phyloP scores from a whole-genome alignment of 2,329 filamentous ascomycete species.

The Colletotrichum liaoningense region DNA sequence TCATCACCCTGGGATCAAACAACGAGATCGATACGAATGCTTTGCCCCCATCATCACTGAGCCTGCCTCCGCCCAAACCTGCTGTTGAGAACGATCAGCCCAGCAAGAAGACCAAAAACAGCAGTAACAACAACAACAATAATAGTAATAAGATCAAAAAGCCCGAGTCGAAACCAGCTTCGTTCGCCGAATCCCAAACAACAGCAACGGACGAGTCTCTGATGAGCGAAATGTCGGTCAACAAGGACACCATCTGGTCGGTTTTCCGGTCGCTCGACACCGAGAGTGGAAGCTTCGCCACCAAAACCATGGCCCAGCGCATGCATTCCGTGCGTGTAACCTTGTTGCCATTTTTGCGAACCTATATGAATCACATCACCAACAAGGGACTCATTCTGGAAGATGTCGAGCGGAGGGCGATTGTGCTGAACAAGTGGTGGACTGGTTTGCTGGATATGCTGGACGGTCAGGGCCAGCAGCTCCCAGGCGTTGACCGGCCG shows the following conservation, averaged over 20 bases:
- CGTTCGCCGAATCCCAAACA: slow-evolving; percentile 50
- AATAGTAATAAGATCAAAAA: slow-evolving; percentile 1
- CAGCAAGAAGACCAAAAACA: slow-evolving; percentile 8
- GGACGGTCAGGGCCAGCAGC: slow-evolving; percentile 73
- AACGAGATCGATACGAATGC: slow-evolving; percentile 51
- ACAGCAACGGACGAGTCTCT: slow-evolving; percentile 57
- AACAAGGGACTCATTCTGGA: slow-evolving; percentile 75
- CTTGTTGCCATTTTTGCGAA: slow-evolving; percentile 81
- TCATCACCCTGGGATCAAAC: slow-evolving; percentile 51
- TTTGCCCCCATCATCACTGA: slow-evolving; percentile 59
- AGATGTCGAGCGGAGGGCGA: slow-evolving; percentile 83
- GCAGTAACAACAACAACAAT: neutral
- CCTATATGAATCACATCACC: slow-evolving; percentile 75
- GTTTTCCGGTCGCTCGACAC: slow-evolving; percentile 66
- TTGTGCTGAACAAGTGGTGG: slow-evolving; percentile 94
- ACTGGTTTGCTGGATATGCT: slow-evolving; percentile 83
- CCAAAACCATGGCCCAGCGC: slow-evolving; percentile 79
- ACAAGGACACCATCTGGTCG: slow-evolving; percentile 66
- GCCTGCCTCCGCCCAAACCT: slow-evolving; percentile 54
- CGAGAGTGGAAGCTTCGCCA: slow-evolving; percentile 68
- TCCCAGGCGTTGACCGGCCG: slow-evolving; percentile 86
- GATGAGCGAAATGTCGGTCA: slow-evolving; percentile 54
- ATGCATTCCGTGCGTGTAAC: slow-evolving; percentile 78
- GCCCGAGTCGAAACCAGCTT: slow-evolving; percentile 45
- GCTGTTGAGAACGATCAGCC: slow-evolving; percentile 11